phyloP scores from a whole-genome alignment of 1,284 basidiomycete species.

The Boletus semigastroideus region DNA sequence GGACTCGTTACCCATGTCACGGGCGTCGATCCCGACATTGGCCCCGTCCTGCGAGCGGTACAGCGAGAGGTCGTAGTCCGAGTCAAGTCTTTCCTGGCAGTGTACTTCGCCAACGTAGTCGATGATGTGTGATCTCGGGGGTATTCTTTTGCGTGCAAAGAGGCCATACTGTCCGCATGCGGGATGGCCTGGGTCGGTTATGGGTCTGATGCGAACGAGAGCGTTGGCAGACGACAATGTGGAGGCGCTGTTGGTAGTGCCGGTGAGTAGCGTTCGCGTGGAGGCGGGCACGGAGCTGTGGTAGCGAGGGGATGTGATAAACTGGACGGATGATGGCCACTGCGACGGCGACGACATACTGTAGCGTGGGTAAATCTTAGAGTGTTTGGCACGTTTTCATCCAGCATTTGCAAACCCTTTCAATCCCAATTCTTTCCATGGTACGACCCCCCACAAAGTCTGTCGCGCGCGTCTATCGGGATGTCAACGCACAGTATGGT shows the following conservation, averaged over 20 bases:
- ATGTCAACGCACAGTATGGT: constrained; percentile 71
- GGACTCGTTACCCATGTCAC: constrained; percentile 76
- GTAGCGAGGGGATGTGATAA: constrained; percentile 45
- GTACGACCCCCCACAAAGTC: constrained; percentile 67
- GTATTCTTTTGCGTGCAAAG: constrained; percentile 74
- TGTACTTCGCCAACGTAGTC: constrained; percentile 89
- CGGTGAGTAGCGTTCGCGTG: constrained; percentile 35
- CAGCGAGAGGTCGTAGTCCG: constrained; percentile 87
- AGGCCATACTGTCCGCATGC: constrained; percentile 82
- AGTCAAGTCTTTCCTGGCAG: constrained; percentile 63
- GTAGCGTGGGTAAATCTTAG: too few relatives aligned
- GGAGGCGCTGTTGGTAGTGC: constrained; percentile 27
- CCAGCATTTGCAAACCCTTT: constrained; percentile 36
- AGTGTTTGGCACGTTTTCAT: too few relatives aligned
- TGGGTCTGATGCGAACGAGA: constrained; percentile 43
- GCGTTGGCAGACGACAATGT: constrained; percentile 26
- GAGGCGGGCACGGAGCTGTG: constrained; percentile 50
- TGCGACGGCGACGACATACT: too few relatives aligned
- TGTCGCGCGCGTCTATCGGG: constrained; percentile 71
- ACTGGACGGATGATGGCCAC: constrained; percentile 54
- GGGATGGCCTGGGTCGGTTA: constrained; percentile 58
- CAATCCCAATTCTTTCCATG: constrained; percentile 42
- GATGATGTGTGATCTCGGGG: constrained; percentile 64
- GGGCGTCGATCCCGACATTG: constrained; percentile 74
- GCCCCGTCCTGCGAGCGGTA: constrained; percentile 54